Evolutionary conservation across 768 basidiomycete genomes (phyloP), one percentile per base, ranked within the genome.

Genomic region (Phaeotremella fagi): DNA sequence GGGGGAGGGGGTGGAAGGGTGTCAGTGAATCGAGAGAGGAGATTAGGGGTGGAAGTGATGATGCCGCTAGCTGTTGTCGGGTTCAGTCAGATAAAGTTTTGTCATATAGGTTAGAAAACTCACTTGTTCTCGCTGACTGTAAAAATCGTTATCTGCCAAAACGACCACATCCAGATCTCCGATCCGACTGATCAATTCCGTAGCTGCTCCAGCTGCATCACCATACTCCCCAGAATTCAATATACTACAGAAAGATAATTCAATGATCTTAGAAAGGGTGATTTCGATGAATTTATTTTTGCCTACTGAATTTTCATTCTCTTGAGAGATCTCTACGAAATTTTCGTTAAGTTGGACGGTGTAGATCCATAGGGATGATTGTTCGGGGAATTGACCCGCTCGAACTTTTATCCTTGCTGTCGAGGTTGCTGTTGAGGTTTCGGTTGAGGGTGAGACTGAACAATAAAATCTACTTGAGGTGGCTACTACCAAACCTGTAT

Each of bases 391-490:
- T 72, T 98, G 95, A 16, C 92, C 91, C 3, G 92, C 92, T 72
- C 82, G 80, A 36, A 97, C 89, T 55, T 79, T 75, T 69, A 98
- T 82, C 15, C 7, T 57, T 74, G 77, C 60, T 76, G 47, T 64
- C 5, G 59, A 52, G 15, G 70, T 42, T 9, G 46, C 20, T 18
- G 38, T 22, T 11, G 6, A 7, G 38, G 12, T 41, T 41, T 41
- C 22, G 22, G 38, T 12, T 41, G 38, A 31, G n/a, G 55, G 45
- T 2, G 54, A 18, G 28, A 92, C 78, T 61, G 83, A 81, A 22
- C 90, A 85, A 75, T 92, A 98, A 77, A 99, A 98, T 35, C 95
- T 83, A 20, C 90, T 90, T 11, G 89, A 89, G 15, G 94, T 91
- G 0, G 90, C 88, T 41, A 98, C 81, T 41, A 92, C 91, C 54